These are phyloP conservation scores for Coemansia sp. DNA, from an alignment of 192 early-diverging fungal genomes.

Conservation along the genomic window DNA sequence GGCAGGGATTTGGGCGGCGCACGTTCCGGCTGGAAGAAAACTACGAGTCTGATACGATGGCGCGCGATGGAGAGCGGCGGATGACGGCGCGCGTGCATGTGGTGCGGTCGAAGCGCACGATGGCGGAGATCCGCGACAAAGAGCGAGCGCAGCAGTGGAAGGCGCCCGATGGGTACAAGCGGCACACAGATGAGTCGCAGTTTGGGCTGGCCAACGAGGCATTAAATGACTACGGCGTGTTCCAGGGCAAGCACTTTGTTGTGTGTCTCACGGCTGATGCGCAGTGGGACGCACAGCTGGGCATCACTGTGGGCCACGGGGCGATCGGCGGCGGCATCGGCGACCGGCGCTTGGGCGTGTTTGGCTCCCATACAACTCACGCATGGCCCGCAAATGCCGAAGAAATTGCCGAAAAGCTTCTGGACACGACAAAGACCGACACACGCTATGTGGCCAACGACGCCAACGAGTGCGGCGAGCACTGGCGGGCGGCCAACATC, in stretches of 20 bases:
- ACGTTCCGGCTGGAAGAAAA: conserved; percentile 65
- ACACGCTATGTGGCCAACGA: conserved; percentile 62
- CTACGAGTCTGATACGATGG: conserved; percentile 57
- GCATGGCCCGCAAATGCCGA: conserved; percentile 64
- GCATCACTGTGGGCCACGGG: conserved; percentile 60
- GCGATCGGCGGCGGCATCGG: conserved; percentile 64
- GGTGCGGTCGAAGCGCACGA: conserved; percentile 49
- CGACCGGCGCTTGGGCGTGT: conserved; percentile 59
- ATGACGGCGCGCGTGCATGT: conserved; percentile 61
- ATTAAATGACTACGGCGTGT: conserved; percentile 52
- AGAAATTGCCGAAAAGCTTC: conserved; percentile 58
- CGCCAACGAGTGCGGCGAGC: conserved; percentile 57
- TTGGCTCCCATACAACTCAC: conserved; percentile 66
- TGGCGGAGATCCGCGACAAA: conserved; percentile 60
- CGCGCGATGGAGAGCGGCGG: conserved; percentile 41
- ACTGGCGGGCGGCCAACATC: conserved; percentile 64
- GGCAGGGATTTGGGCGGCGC: conserved; percentile 67
- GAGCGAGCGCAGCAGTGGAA: conserved; percentile 61
- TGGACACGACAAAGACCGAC: conserved; percentile 60
- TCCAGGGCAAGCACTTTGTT: conserved; percentile 47
- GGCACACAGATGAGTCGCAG: conserved; percentile 45
- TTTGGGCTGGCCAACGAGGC: conserved; percentile 57
- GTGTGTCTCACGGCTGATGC: conserved; percentile 62
- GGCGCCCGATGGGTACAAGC: conserved; percentile 35
- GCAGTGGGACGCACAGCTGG: conserved; percentile 56